These are phyloP conservation scores for Helicostylum pulchrum DNA, from an alignment of 192 early-diverging fungal species.

Conservation along the genomic window DNA sequence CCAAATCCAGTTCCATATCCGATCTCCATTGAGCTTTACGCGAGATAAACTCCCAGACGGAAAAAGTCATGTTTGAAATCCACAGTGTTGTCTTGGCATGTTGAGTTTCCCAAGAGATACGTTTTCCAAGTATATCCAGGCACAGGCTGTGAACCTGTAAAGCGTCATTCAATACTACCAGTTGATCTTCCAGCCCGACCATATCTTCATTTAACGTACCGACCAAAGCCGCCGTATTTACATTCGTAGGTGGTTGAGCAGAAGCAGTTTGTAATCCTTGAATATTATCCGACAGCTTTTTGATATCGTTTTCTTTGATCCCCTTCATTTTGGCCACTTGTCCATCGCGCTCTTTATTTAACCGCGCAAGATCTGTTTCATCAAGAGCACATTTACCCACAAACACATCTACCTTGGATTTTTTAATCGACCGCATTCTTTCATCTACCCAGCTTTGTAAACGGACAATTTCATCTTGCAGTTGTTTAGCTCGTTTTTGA, in stretches of 20 bases:
- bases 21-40: conserved; percentile 26
- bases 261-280: conserved; percentile 7
- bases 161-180: conserved; percentile 15
- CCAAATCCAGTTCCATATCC: neutral
- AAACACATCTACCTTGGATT: conserved; percentile 15
- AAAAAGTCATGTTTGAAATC: conserved; percentile 18
- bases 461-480: conserved; percentile 22
- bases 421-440: conserved; percentile 5
- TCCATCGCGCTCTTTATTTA: conserved; percentile 25
- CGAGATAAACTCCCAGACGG: conserved; percentile 19
- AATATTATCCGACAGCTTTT: conserved; percentile 15
- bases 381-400: conserved; percentile 22
- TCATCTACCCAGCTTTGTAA: conserved; percentile 26
- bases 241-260: neutral
- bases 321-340: conserved; percentile 15
- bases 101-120: conserved; percentile 27
- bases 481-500: conserved; percentile 18
- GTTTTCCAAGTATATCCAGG: conserved; percentile 17
- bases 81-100: conserved; percentile 13
- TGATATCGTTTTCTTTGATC: conserved; percentile 16
- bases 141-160: conserved; percentile 14
- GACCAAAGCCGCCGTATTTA: neutral
- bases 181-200: neutral
- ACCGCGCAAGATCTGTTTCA: conserved; percentile 19
- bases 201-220: neutral